Evolutionary conservation across 768 basidiomycete species (phyloP).

Genomic region (Saitozyma sp.): DNA sequence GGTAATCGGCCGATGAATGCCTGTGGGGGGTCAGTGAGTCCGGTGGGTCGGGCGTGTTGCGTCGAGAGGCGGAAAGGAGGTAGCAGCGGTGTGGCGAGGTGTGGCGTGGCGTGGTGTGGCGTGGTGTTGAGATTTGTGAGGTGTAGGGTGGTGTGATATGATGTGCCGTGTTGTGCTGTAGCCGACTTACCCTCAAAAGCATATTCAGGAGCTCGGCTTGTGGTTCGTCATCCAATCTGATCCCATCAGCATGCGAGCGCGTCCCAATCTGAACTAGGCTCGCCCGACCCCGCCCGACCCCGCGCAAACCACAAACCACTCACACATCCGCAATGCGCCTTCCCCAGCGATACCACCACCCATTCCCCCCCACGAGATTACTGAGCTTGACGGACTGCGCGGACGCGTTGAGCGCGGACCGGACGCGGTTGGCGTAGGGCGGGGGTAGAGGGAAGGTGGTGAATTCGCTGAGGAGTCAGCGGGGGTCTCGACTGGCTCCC

Average conservation of each 20-base stretch:
- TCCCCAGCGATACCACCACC: constrained; percentile 90
- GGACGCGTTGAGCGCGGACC: constrained; percentile 85
- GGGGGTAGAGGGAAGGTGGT: constrained; percentile 82
- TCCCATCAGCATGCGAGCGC: neutral
- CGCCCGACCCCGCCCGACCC: neutral
- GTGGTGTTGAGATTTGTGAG: too few species aligned
- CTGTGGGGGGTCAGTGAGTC: constrained; percentile 14
- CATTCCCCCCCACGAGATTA: constrained; percentile 79
- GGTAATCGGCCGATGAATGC: constrained; percentile 48
- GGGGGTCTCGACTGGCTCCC: neutral
- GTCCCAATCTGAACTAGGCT: neutral
- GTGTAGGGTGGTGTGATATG: too few species aligned
- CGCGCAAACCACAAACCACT: constrained; percentile 31
- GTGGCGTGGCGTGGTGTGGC: too few species aligned
- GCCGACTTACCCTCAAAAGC: constrained; percentile 63
- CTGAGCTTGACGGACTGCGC: constrained; percentile 79
- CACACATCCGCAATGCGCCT: constrained; percentile 81
- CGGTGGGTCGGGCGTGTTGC: too few species aligned
- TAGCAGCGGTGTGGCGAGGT: too few species aligned
- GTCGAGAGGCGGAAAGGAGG: too few species aligned
- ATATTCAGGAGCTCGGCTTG: constrained; percentile 70
- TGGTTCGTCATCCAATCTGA: constrained; percentile 73
- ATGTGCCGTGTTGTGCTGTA: too few species aligned
- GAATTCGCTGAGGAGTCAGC: constrained; percentile 64
- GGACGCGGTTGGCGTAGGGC: constrained; percentile 72